Conservation (phyloP, 169 alveolate species). For the Plasmodium blacklocki region DNA sequence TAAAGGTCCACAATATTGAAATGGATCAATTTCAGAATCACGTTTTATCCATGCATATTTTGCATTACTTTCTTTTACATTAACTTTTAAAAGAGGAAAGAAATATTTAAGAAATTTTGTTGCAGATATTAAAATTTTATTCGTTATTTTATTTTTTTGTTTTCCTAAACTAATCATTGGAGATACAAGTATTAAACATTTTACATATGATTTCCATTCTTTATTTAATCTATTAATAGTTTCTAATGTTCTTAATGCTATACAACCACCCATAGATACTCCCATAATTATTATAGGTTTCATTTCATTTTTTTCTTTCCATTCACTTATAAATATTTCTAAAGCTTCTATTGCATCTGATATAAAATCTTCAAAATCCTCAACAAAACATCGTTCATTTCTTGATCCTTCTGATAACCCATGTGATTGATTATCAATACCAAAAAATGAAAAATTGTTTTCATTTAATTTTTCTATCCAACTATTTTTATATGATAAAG, state of each 20-base stretch:
- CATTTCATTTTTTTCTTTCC: conserved; percentile 59
- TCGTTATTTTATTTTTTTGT: conserved; percentile 43
- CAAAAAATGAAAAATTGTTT: conserved; percentile 78
- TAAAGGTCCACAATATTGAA: conserved; percentile 52
- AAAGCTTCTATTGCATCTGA: conserved; percentile 81
- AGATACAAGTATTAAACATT: conserved; percentile 31
- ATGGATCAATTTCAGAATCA: conserved; percentile 43
- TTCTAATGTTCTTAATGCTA: conserved; percentile 50
- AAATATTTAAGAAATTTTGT: conserved; percentile 32
- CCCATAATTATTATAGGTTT: conserved; percentile 67
- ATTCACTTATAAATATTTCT: conserved; percentile 71
- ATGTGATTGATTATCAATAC: conserved; percentile 83
- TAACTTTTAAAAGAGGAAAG: conserved; percentile 45
- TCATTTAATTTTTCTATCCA: conserved; percentile 80
- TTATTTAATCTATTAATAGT: conserved; percentile 26
- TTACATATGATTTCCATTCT: conserved; percentile 51
- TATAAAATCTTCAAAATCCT: conserved; percentile 70
- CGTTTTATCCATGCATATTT: conserved; percentile 48
- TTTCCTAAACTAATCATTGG: conserved; percentile 71
- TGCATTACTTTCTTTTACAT: conserved; percentile 58
- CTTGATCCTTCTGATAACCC: conserved; percentile 81
- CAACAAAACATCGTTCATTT: conserved; percentile 76
- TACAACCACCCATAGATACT: conserved; percentile 69
- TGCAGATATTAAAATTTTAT: conserved; percentile 34
- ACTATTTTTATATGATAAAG: conserved; percentile 80